phyloP scores from a whole-genome alignment of 2,329 filamentous ascomycete species.

The Fusarium anthophilum region DNA sequence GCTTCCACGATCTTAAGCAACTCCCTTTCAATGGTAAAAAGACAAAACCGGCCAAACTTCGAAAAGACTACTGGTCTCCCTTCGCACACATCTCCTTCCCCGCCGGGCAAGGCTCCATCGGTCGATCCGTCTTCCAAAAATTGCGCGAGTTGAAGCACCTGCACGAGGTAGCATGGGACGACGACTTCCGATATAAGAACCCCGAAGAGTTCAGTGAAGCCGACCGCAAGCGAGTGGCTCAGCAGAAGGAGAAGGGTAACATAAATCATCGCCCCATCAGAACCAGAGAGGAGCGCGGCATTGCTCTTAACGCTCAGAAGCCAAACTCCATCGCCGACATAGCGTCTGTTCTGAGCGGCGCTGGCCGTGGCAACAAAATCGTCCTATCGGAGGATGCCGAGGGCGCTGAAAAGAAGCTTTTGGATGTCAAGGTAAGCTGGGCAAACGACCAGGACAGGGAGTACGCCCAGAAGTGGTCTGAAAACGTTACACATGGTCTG shows the following conservation, averaged over 20 bases:
- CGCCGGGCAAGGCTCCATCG: slow-evolving; percentile 60
- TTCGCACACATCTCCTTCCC: slow-evolving; percentile 69
- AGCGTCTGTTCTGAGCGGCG: slow-evolving; percentile 64
- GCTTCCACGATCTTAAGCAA: slow-evolving; percentile 61
- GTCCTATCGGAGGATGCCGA: slow-evolving; percentile 38
- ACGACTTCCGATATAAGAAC: slow-evolving; percentile 55
- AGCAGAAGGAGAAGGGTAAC: slow-evolving; percentile 44
- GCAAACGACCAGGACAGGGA: slow-evolving; percentile 57
- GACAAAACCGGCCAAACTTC: slow-evolving; percentile 67
- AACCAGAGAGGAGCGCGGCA: slow-evolving; percentile 57
- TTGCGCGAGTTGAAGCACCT: slow-evolving; percentile 71
- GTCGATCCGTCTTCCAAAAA: slow-evolving; percentile 69
- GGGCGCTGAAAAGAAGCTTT: slow-evolving; percentile 41
- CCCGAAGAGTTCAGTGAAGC: slow-evolving; percentile 47
- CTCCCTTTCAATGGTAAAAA: slow-evolving; percentile 75
- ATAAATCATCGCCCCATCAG: slow-evolving; percentile 47
- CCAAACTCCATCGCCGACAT: slow-evolving; percentile 71
- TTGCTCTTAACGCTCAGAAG: slow-evolving; percentile 67
- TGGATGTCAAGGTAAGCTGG: slow-evolving; percentile 62
- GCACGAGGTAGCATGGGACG: slow-evolving; percentile 70
- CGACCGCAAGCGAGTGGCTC: slow-evolving; percentile 48
- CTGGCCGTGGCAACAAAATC: slow-evolving; percentile 62
- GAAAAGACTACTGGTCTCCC: slow-evolving; percentile 74
- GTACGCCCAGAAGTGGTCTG: slow-evolving; percentile 60
- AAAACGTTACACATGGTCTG: slow-evolving; percentile 62